Percentiles rank a stretch among this genome's conserved stretches.
These are phyloP conservation scores for Plasmodium adleri DNA, from an alignment of 169 alveolate species.

Conservation along the genomic window DNA sequence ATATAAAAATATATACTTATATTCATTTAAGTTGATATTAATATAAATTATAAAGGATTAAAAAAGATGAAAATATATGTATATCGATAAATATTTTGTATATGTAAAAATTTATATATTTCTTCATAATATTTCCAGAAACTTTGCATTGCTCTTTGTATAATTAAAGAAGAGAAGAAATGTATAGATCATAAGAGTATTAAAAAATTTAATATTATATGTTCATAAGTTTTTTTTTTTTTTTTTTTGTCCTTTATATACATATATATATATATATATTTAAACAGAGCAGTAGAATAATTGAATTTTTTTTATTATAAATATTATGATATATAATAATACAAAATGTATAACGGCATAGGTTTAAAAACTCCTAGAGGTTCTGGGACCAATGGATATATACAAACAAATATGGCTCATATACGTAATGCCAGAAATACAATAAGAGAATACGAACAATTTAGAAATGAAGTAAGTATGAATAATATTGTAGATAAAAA, in stretches of 20 bases:
- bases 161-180: too few species aligned
- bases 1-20: too few species aligned
- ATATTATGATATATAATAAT: background rate
- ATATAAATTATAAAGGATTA: too few species aligned
- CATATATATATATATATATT: background rate
- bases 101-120: too few species aligned
- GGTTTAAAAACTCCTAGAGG: slow-evolving; percentile 88
- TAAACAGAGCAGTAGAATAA: background rate
- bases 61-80: too few species aligned
- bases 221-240: too few species aligned
- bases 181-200: too few species aligned
- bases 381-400: slow-evolving; percentile 87
- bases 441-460: slow-evolving; percentile 57
- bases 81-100: too few species aligned
- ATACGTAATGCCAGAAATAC: slow-evolving; percentile 69
- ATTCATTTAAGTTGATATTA: too few species aligned
- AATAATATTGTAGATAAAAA: slow-evolving; percentile 57
- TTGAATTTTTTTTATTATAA: background rate
- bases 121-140: too few species aligned
- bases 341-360: slow-evolving; percentile 83
- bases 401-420: slow-evolving; percentile 85
- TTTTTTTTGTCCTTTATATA: background rate
- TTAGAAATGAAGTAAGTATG: slow-evolving; percentile 48
- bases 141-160: too few species aligned
- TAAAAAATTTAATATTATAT: too few species aligned